These are phyloP conservation scores for Salisapilia sapeloensis DNA, from an alignment of 352 stramenopile species.

Conservation along the genomic window DNA sequence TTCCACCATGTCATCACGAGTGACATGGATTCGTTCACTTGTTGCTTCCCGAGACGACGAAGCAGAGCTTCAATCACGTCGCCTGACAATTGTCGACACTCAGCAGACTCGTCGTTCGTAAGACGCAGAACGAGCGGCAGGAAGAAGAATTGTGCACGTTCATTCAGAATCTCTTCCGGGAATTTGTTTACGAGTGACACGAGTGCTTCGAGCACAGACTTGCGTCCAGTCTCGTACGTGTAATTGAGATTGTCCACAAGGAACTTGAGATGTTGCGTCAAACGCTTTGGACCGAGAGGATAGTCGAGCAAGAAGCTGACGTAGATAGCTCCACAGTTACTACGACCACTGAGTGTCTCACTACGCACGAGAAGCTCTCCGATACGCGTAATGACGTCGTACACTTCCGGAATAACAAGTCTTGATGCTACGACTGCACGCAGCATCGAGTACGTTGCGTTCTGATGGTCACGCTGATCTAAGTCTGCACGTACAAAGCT, in stretches of 20 bases:
- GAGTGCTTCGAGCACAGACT: constrained; percentile 83
- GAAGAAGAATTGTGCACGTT: constrained; percentile 87
- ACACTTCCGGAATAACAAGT: constrained; percentile 89
- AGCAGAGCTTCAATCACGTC: constrained; percentile 76
- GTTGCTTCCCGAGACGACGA: constrained; percentile 78
- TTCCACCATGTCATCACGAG: constrained; percentile 83
- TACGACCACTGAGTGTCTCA: constrained; percentile 72
- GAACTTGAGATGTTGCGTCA: constrained; percentile 90
- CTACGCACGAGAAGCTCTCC: constrained; percentile 89
- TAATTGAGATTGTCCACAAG: constrained; percentile 93
- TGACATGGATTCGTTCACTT: constrained; percentile 78
- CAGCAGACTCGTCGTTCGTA: constrained; percentile 88
- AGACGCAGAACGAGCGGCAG: constrained; percentile 92
- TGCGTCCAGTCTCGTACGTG: constrained; percentile 86
- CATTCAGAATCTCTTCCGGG: constrained; percentile 82
- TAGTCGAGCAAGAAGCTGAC: constrained; percentile 92
- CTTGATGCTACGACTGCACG: constrained; percentile 84
- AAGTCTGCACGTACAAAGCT: constrained; percentile 86
- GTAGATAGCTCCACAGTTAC: constrained; percentile 67
- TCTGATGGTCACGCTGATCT: constrained; percentile 89
- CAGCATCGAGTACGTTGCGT: constrained; percentile 87
- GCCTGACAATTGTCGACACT: constrained; percentile 72
- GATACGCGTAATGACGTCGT: constrained; percentile 91
- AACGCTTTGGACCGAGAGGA: constrained; percentile 84
- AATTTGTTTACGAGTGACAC: constrained; percentile 84